Conservation (phyloP, 352 stramenopile genomes). For the Phytophthora melonis region DNA sequence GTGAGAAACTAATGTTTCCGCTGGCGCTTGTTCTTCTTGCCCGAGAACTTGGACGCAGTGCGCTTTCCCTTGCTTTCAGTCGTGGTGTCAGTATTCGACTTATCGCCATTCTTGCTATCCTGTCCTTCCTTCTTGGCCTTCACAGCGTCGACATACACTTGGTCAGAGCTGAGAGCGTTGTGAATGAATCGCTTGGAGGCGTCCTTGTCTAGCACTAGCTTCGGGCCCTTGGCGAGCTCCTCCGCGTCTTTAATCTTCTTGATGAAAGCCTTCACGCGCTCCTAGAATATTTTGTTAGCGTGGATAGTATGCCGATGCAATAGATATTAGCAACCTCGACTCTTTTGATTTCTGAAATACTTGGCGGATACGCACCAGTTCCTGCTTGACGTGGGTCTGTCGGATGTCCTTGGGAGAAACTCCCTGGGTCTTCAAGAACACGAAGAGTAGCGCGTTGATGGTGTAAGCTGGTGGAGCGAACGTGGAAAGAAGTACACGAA, state of each 20-base stretch:
- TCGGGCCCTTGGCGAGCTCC: slow-evolving; percentile 79
- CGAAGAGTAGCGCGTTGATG: slow-evolving; percentile 88
- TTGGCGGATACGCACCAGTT: slow-evolving; percentile 55
- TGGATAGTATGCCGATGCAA: too few relatives aligned
- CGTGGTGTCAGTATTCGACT: slow-evolving; percentile 51
- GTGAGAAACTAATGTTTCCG: slow-evolving; percentile 49
- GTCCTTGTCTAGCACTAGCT: slow-evolving; percentile 81
- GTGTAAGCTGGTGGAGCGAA: slow-evolving; percentile 68
- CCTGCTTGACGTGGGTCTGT: slow-evolving; percentile 91
- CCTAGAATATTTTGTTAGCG: slow-evolving; percentile 38
- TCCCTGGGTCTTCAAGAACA: slow-evolving; percentile 89
- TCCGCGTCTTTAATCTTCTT: slow-evolving; percentile 93
- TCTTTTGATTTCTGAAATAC: not conserved
- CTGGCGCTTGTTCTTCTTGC: slow-evolving; percentile 69
- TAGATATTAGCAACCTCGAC: not conserved
- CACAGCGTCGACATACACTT: slow-evolving; percentile 83
- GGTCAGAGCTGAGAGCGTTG: slow-evolving; percentile 84
- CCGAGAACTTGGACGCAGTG: slow-evolving; percentile 27
- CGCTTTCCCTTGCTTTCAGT: slow-evolving; percentile 42
- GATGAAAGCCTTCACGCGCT: slow-evolving; percentile 89
- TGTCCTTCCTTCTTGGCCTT: slow-evolving; percentile 59
- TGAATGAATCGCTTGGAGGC: slow-evolving; percentile 87
- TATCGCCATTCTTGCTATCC: slow-evolving; percentile 1
- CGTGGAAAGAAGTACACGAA: slow-evolving; percentile 2
- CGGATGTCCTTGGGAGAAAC: slow-evolving; percentile 90